Evolutionary conservation across 768 basidiomycete genomes (phyloP).

Genomic region (Macrolepiota albuminosa): DNA sequence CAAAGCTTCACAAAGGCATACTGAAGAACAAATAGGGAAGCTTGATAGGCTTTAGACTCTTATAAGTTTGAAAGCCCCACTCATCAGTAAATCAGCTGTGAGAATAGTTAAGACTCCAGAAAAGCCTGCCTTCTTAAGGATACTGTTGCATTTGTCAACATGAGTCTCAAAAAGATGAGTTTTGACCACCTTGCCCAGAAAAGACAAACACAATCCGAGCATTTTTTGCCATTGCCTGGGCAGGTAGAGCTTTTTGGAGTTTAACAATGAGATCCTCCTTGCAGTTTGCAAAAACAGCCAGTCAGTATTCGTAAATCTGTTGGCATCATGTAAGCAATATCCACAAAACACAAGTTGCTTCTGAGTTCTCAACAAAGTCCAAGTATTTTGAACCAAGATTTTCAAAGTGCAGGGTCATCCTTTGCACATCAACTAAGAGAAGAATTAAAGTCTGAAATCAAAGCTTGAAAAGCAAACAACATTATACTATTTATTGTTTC

Average conservation of each 20-base stretch:
- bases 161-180: constrained; percentile 41
- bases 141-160: constrained; percentile 55
- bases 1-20: constrained; percentile 60
- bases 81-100: constrained; percentile 16
- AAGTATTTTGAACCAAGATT: constrained; percentile 43
- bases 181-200: constrained; percentile 68
- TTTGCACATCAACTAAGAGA: constrained; percentile 32
- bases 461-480: no score
- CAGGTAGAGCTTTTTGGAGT: constrained; percentile 31
- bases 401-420: constrained; percentile 38
- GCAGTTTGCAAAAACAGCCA: constrained; percentile 42
- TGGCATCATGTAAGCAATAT: constrained; percentile 66
- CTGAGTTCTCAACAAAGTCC: constrained; percentile 36
- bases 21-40: constrained; percentile 56
- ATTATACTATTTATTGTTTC: no score
- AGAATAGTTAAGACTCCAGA: constrained; percentile 45
- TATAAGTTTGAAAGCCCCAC: constrained; percentile 22
- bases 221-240: constrained; percentile 21
- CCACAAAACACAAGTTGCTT: constrained; percentile 26
- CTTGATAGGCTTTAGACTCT: constrained; percentile 44
- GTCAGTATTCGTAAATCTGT: constrained; percentile 47
- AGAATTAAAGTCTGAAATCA: no score
- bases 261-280: constrained; percentile 42
- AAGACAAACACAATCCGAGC: constrained; percentile 58
- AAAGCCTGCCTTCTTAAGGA: constrained; percentile 46